Conservation (phyloP, 371 early-diverging fungal species). For the Mucor mucedo region DNA sequence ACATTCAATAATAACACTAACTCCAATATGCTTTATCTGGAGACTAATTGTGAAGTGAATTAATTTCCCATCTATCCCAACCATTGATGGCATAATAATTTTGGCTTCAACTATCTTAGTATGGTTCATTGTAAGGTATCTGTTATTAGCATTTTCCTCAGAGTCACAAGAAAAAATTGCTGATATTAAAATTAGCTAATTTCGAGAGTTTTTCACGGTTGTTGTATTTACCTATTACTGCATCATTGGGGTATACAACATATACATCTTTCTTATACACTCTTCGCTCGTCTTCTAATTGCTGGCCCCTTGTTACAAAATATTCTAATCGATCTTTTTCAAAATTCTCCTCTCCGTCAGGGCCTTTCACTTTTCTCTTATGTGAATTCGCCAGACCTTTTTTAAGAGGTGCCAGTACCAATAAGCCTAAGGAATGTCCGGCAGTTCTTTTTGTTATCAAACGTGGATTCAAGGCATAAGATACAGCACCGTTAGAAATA, state of each 20-base stretch:
- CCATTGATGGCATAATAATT: not conserved
- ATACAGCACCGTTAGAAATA: constrained; percentile 34
- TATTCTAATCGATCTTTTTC: not conserved
- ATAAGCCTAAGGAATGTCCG: constrained; percentile 15
- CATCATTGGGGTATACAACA: no score
- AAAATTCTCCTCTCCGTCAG: not conserved
- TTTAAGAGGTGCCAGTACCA: not conserved
- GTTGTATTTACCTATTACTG: no score
- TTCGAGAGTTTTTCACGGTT: no score
- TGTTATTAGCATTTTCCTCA: not conserved
- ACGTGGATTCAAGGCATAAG: constrained; percentile 44
- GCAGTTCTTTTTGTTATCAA: constrained; percentile 20
- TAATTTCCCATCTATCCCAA: not conserved
- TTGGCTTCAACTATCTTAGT: not conserved
- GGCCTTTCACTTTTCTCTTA: not conserved
- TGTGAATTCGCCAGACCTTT: not conserved
- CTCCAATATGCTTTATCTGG: not conserved
- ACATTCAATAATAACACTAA: not conserved
- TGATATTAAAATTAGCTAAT: not conserved
- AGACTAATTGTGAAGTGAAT: not conserved
- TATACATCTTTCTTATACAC: no score
- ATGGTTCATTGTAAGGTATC: not conserved
- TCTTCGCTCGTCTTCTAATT: no score
- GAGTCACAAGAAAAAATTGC: constrained; percentile 1
- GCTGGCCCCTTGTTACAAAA: no score